A percentile compares a stretch with the other conserved stretches of the same genome.
These are phyloP conservation scores for Hortaea sp. DNA, from an alignment of 2,329 filamentous ascomycete species.

Conservation along the genomic window DNA sequence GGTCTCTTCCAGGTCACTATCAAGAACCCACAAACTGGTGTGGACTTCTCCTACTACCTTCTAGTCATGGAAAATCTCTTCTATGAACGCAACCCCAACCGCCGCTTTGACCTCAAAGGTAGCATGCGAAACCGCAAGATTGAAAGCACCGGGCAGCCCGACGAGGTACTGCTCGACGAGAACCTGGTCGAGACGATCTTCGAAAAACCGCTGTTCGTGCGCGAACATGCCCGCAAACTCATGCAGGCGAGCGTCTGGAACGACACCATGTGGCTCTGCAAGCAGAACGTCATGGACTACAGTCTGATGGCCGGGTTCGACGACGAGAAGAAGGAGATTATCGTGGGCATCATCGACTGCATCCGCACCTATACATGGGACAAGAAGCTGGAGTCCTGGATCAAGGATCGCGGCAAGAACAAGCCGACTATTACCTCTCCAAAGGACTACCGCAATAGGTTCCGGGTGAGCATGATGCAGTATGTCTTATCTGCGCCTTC, in stretches of 20 bases:
- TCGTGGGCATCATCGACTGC: conserved; percentile 96
- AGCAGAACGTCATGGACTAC: conserved; percentile 99
- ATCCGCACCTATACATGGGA: conserved; percentile 99
- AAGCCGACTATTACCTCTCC: conserved; percentile 93
- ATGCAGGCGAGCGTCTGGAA: conserved; percentile 91
- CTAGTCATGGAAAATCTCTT: conserved; percentile 97
- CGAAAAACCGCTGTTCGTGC: conserved; percentile 86
- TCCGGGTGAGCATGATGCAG: conserved; percentile 92
- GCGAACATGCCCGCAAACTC: conserved; percentile 92
- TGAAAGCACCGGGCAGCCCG: conserved; percentile 85
- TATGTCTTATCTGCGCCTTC: conserved; percentile 60
- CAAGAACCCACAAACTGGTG: conserved; percentile 83
- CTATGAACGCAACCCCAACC: conserved; percentile 81
- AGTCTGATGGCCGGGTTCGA: conserved; percentile 97
- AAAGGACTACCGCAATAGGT: conserved; percentile 93
- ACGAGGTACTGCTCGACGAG: conserved; percentile 92
- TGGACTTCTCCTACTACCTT: conserved; percentile 89
- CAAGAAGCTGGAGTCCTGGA: conserved; percentile 99
- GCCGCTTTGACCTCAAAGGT: conserved; percentile 81
- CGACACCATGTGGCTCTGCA: conserved; percentile 86
- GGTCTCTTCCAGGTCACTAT: conserved; percentile 97
- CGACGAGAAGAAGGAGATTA: conserved; percentile 76
- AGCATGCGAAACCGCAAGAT: conserved; percentile 99
- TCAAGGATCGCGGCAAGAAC: conserved; percentile 86
- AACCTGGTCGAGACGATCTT: conserved; percentile 99